Conservation (phyloP, 371 early-diverging fungal genomes). For the Apophysomyces sp. region DNA sequence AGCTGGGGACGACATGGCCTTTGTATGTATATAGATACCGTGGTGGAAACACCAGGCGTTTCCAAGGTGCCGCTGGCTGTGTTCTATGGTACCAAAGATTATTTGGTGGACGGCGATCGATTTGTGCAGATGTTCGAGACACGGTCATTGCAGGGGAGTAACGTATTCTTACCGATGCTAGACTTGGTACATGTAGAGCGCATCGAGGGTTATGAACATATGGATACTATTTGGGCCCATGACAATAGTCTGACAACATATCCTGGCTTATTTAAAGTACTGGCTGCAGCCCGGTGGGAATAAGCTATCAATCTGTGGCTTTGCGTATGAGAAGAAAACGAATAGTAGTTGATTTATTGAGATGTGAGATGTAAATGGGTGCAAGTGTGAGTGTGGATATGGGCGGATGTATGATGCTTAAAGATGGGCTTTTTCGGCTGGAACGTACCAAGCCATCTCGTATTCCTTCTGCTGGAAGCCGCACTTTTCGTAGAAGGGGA, state of each 20-base stretch:
- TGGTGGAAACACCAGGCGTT: not conserved
- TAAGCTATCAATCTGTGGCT: not conserved
- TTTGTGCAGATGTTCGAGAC: slow-evolving; percentile 36
- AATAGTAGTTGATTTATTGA: not conserved
- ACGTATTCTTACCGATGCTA: slow-evolving; percentile 26
- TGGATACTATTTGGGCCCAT: slow-evolving; percentile 59
- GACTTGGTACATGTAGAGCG: slow-evolving; percentile 47
- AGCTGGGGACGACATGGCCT: slow-evolving; percentile 51
- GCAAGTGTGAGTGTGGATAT: not conserved
- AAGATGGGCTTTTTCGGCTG: slow-evolving; percentile 3
- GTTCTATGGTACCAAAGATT: slow-evolving; percentile 55
- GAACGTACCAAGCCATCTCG: slow-evolving; percentile 58
- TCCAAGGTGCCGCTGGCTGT: slow-evolving; percentile 39
- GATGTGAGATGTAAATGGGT: not conserved
- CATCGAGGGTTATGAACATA: slow-evolving; percentile 56
- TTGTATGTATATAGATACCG: slow-evolving; percentile 23
- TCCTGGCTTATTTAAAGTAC: slow-evolving; percentile 23
- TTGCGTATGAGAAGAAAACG: not conserved
- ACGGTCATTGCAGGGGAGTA: not conserved
- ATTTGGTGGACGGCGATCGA: slow-evolving; percentile 48
- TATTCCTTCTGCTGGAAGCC: slow-evolving; percentile 49
- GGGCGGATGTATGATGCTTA: not conserved
- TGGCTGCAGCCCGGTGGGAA: slow-evolving; percentile 20
- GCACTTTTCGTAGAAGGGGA: slow-evolving; percentile 56
- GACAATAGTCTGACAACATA: slow-evolving; percentile 39